Evolutionary conservation across 768 basidiomycete genomes (phyloP), one percentile per base, ranked within the genome.

Genomic region (Mycena kentingensis): DNA sequence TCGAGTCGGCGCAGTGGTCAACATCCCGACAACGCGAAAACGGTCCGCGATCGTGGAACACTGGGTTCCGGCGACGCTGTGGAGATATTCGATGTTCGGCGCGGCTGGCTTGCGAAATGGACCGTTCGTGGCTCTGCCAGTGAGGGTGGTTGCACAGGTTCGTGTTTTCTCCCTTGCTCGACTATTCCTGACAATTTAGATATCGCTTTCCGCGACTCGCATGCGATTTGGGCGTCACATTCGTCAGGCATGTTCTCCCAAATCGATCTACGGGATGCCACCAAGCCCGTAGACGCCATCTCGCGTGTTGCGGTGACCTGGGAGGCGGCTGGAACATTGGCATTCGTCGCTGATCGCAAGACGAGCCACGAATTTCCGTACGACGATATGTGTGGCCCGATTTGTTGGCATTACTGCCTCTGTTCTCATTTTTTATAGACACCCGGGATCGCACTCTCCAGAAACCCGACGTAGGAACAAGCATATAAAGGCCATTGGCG

Each of bases 71-170:
- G 83, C 3, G 86, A 90, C 61, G 72, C 82, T 0, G 76, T 91
- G 26, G 90, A 93, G 61, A 85, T 93, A 21, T 94, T 92, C 92
- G 91, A 94, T 65, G 88, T 89, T 2, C 76, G 91, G 48, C 74
- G 92, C 41, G 80, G 82, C 0, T 90, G 87, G 80, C 77, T 93
- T 43, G 85, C 88, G 5, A 94, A 93, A 69, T 93, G 91, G 87
- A 78, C 80, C 2, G 79, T 92, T 11, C 77, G 75, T 19, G 82
- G 84, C 13, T 82, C 81, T 12, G 74, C 79, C 4, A 73, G 72
- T 1, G 90, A 93, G 52, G 87, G 90, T 5, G 84, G 85, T 21
- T 82, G 88, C 3, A 85, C 85, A 12, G 91, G 91, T 91, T 57
- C 24, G 77, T 63, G 27, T 55, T 32, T 51, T 29, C 48, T 5